Evolutionary conservation across 495 filamentous ascomycete species (phyloP), one percentile per base, ranked within the genome.

Genomic region (Cercophora sp.): DNA sequence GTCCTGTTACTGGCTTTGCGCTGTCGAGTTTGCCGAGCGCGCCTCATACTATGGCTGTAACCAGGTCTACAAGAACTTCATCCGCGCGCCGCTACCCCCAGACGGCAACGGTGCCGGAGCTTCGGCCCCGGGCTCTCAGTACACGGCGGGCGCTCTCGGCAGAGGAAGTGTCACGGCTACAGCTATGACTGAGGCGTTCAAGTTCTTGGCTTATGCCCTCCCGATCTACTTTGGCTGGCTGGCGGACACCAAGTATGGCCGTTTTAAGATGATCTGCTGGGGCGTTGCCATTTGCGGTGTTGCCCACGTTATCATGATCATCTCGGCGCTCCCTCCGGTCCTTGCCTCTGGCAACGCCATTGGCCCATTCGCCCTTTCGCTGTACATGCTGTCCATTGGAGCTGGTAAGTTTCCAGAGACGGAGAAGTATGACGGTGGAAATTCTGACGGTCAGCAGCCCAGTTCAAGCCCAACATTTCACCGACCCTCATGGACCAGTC

Each of bases 401-500:
- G 78, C 80, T 4, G 86, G 85, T 62, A 81, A 78, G 61, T 84
- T 3, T 44, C 53, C n/a, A 2, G 5, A 10, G 15, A 10, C 2
- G 3, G 25, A 10, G 9, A 10, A 5, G 15, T 34, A 1, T 47
- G 6, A 4, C 16, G n/a, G n/a, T n/a, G n/a, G n/a, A 8, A 31
- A 1, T 8, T 15, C 44, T 47, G n/a, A 47, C 27, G 1, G 1
- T 10, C 2, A 6, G n/a, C 34, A 51, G 67, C 69, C 23, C 66
- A 73, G 43, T 75, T 93, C 71, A 92, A 92, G 69, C 83, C 85
- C 27, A 79, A 80, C 52, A 75, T 84, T 35, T 74, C 78, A 6
- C 82, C 82, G 5, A 73, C 85, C 29, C 79, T 91, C 58, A 86
- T 87, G 35, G 88, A 91, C 57, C 88, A 92, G 68, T 85, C 75